phyloP scores from a whole-genome alignment of 768 basidiomycete genomes.

The Leucosporidium yakuticum region DNA sequence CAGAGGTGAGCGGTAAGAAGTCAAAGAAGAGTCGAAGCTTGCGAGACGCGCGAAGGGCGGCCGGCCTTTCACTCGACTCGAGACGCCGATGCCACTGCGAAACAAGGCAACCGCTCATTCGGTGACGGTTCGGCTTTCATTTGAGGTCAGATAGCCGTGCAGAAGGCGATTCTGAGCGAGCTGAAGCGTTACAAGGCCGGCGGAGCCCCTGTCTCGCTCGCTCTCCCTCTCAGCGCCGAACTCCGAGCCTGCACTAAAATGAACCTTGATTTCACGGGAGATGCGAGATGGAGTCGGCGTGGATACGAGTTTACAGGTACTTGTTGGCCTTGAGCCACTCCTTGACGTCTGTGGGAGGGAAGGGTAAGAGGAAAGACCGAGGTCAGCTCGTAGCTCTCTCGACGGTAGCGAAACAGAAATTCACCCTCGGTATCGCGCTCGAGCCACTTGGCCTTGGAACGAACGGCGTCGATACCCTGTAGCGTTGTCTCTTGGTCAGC shows the following conservation, averaged over 20 bases:
- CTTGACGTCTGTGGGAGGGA: constrained; percentile 6
- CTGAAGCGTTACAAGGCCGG: too few relatives aligned
- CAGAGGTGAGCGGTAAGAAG: too few relatives aligned
- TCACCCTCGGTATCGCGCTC: constrained; percentile 2
- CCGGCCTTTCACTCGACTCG: too few relatives aligned
- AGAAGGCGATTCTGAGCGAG: too few relatives aligned
- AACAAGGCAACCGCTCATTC: too few relatives aligned
- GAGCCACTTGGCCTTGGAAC: constrained; percentile 16
- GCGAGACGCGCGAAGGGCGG: too few relatives aligned
- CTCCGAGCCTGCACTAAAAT: background rate
- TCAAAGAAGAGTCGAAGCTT: too few relatives aligned
- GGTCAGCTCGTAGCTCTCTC: background rate
- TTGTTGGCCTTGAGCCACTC: constrained; percentile 12
- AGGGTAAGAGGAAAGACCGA: background rate
- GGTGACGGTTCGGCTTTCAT: too few relatives aligned
- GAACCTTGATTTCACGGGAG: background rate
- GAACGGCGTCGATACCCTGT: constrained; percentile 23
- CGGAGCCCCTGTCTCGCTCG: too few relatives aligned
- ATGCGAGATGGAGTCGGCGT: background rate
- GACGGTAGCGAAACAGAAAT: too few relatives aligned
- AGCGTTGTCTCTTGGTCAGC: background rate
- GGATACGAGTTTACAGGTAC: background rate
- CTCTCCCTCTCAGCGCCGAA: background rate
- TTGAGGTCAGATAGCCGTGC: too few relatives aligned
- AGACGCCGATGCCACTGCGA: too few relatives aligned